Conservation (phyloP, 192 early-diverging fungal genomes). For the Coemansia erecta region DNA sequence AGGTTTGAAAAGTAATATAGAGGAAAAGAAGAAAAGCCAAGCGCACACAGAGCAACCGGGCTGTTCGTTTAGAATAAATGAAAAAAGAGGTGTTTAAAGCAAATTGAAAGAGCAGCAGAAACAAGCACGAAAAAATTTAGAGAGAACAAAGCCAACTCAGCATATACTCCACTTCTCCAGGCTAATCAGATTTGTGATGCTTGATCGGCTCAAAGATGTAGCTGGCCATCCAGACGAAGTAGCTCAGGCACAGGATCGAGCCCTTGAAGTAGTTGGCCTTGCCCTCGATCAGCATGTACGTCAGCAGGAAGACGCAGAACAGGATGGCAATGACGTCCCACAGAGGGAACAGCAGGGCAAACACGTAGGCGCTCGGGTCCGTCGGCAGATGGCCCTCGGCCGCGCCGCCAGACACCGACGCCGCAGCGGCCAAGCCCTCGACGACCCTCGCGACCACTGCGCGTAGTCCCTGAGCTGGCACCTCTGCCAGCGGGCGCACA, state of each 20-base stretch:
- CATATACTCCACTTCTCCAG: no score
- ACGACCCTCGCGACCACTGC: conserved; percentile 12
- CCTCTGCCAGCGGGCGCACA: conserved; percentile 12
- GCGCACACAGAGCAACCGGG: no score
- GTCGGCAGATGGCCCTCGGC: conserved; percentile 41
- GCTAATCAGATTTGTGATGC: conserved; percentile 22
- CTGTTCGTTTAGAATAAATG: neutral
- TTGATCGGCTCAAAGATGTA: conserved; percentile 71
- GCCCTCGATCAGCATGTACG: conserved; percentile 93
- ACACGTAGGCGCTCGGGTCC: conserved; percentile 49
- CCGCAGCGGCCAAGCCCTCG: conserved; percentile 5
- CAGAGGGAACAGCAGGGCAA: conserved; percentile 69
- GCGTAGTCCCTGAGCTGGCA: conserved; percentile 17
- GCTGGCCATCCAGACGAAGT: conserved; percentile 75
- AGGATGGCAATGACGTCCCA: conserved; percentile 65
- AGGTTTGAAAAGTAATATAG: no score
- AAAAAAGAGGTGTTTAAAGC: neutral
- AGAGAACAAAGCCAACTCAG: neutral
- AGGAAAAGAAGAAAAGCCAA: no score
- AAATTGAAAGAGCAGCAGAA: neutral
- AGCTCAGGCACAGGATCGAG: conserved; percentile 80
- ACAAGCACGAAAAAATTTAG: neutral
- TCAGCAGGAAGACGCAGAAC: conserved; percentile 72
- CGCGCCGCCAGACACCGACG: conserved; percentile 1
- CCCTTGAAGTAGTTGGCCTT: conserved; percentile 98